Percentiles rank a stretch among this genome's conserved stretches.
These are phyloP conservation scores for Hypoxylon sp. DNA, from an alignment of 2,329 filamentous ascomycete species.

Conservation along the genomic window DNA sequence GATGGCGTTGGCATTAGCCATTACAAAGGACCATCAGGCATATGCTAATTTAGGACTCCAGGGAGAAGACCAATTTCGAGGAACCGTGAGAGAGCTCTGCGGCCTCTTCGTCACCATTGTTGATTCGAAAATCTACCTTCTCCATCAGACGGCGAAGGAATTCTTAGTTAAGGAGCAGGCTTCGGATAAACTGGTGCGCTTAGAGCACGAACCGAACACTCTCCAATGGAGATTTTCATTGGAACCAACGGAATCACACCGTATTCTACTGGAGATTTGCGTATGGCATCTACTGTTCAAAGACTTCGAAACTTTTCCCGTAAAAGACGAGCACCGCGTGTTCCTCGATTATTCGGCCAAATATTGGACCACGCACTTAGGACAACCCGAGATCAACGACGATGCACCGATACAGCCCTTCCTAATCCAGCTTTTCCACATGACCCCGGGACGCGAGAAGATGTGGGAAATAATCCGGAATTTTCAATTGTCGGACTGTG, in stretches of 20 bases:
- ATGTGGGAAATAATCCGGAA: background rate
- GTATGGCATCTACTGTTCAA: constrained; percentile 25
- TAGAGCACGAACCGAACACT: background rate
- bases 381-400: background rate
- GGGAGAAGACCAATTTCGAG: constrained; percentile 32
- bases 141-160: constrained; percentile 60
- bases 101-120: constrained; percentile 57
- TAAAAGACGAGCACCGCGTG: background rate
- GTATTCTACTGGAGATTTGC: constrained; percentile 31
- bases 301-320: constrained; percentile 5
- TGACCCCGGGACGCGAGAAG: no score
- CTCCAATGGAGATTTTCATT: constrained; percentile 29
- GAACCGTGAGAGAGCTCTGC: constrained; percentile 52
- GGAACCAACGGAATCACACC: constrained; percentile 7
- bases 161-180: constrained; percentile 51
- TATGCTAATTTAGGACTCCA: constrained; percentile 2
- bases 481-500: no score
- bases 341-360: constrained; percentile 30
- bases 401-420: background rate
- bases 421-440: background rate
- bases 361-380: constrained; percentile 29
- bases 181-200: background rate
- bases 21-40: constrained; percentile 23
- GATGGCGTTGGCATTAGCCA: constrained; percentile 52
- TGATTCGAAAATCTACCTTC: constrained; percentile 55